Evolutionary conservation across 805 yeast species (phyloP).

Genomic region (Candida nitratophila): DNA sequence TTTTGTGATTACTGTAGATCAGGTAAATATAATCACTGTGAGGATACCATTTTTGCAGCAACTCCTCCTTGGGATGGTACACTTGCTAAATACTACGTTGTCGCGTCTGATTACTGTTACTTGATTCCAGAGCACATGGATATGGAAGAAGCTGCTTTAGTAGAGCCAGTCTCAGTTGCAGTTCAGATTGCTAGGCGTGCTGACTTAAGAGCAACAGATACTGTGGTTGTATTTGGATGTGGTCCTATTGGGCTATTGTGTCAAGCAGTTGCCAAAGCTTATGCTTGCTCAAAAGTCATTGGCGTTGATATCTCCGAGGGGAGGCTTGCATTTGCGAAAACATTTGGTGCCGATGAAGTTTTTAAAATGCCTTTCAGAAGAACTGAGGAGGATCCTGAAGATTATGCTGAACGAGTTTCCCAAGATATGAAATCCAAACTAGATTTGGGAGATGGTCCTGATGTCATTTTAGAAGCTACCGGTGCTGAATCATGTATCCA

Average conservation of each 20-base stretch:
- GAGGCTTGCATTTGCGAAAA: conserved; percentile 20
- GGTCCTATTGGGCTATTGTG: conserved; percentile 43
- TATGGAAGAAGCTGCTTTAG: conserved; percentile 30
- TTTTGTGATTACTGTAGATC: conserved; percentile 30
- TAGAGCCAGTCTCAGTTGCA: conserved; percentile 46
- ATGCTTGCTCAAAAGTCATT: background rate
- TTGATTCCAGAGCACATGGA: conserved; percentile 16
- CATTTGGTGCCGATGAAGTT: background rate
- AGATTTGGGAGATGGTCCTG: conserved; percentile 2
- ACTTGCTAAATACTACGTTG: conserved; percentile 32
- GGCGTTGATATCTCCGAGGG: conserved; percentile 4
- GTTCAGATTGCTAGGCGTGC: conserved; percentile 45
- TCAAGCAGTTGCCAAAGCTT: conserved; percentile 11
- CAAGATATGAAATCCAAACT: conserved; percentile 1
- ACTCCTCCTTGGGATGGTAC: conserved; percentile 22
- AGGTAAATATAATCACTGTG: conserved; percentile 35
- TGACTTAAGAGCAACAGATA: conserved; percentile 16
- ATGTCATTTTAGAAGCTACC: conserved; percentile 3
- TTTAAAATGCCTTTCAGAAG: conserved; percentile 8
- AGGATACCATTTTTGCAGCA: conserved; percentile 25
- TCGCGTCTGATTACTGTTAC: conserved; percentile 18
- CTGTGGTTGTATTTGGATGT: conserved; percentile 42
- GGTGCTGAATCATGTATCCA: conserved; percentile 5
- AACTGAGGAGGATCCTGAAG: background rate
- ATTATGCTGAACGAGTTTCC: background rate